Evolutionary conservation across 306 rosid genomes (phyloP), one percentile per base, ranked within the genome.

Genomic region (Rubus idaeus): DNA sequence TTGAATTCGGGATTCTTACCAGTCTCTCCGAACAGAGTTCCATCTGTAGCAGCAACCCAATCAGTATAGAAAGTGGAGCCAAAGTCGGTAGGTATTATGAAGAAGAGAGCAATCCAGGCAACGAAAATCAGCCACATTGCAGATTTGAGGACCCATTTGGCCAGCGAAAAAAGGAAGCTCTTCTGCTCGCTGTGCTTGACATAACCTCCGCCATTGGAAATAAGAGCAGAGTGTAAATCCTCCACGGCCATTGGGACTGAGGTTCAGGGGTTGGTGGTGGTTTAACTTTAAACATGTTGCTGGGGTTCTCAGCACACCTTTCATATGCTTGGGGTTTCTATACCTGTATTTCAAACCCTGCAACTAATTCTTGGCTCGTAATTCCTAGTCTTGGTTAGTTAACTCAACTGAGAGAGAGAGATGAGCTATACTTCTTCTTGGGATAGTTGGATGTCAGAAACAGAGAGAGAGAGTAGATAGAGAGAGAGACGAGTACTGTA

Each of bases 31-130:
- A 84, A 78, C 41, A 77, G 77, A 68, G 77, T 70, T 16, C 72
- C 83, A 10, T 11, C 16, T 57, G 77, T 85, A 50, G 81, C 55
- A 83, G 72, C 77, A 86, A 71, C 3, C 44, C 53, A 68, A 20
- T 67, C 18, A 78, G 41, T 11, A 41, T 73, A 73, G n/a, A 55
- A 17, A 21, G 67, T n/a, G 13, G 47, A 1, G 44, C 77, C 87
- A 76, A 72, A 73, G 9, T 63, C 61, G 1, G 87, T 26, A 3
- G 94, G 94, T 20, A 51, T 1, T 10, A 86, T 20, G 74, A 89
- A 87, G 21, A 85, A 75, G 21, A 85, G 74, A 30, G 86, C 74
- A 18, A 56, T 71, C 94, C 94, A 89, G 50, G 76, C 72, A 76
- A 84, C 67, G 73, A 89, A 87, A 49, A 89, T 68, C 14, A 80